Percentiles rank a stretch among this genome's conserved stretches.
Conservation (phyloP, 2,329 filamentous ascomycete species). For the Beauveria sp. region DNA sequence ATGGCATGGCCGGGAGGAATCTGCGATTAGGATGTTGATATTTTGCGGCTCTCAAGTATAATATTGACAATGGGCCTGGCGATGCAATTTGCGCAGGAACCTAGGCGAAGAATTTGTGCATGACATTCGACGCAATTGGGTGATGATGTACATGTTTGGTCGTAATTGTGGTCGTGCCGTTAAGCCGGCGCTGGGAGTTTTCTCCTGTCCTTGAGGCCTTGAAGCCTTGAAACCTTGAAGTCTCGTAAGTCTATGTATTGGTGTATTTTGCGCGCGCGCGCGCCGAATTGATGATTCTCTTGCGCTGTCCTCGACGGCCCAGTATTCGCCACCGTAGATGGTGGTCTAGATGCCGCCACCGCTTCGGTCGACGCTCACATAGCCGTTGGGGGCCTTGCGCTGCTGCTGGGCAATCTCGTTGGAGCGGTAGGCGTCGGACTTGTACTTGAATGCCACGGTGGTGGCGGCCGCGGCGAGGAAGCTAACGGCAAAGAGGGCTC, state of each 20-base stretch:
- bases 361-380: constrained; percentile 46
- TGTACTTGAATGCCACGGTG: constrained; percentile 25
- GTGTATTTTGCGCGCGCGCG: background rate
- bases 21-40: background rate
- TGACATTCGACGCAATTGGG: background rate
- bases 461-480: constrained; percentile 22
- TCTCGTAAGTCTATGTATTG: background rate
- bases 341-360: constrained; percentile 34
- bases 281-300: too few relatives aligned
- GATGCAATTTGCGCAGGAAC: background rate
- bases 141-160: background rate
- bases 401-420: constrained; percentile 38
- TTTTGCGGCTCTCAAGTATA: background rate
- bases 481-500: constrained; percentile 28
- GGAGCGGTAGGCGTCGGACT: constrained; percentile 27
- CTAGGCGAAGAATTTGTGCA: background rate
- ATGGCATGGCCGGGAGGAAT: background rate
- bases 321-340: background rate
- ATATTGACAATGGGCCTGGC: background rate
- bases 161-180: background rate
- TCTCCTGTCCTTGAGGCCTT: background rate
- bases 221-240: too few relatives aligned
- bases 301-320: too few relatives aligned
- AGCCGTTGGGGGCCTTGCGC: constrained; percentile 29
- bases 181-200: background rate